Base-by-base conservation (phyloP, 2,329 filamentous ascomycete species). In the Apiospora sp. region DNA sequence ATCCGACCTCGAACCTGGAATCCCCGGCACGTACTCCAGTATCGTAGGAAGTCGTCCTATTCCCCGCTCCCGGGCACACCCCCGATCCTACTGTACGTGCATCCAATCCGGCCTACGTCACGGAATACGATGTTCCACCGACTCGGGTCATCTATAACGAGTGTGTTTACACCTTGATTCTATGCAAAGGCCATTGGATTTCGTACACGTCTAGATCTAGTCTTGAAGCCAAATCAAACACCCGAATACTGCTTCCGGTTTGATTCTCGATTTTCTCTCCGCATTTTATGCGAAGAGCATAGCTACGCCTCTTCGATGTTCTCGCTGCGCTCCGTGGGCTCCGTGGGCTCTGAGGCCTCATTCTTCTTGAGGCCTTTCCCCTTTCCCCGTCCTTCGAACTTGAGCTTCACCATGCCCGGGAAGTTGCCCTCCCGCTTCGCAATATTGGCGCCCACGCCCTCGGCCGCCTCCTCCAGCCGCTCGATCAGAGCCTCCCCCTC, bases 401-500 rank as follows among this genome's bases (percentile, higher is more conserved):
- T 41, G 12, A 41, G 8, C 34, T 41, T 64, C 58, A 41, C 34
- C 8, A 64, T 2, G 7, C 58, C 58, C 30, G 58, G 82, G 8
- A 86, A 64, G 46, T 76, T 77, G 16, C 86, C 87, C 67, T 86
- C 82, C 77, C 82, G 80, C 48, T 74, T 75, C 73, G 72, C 75
- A 80, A 87, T 83, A 75, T 74, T 84, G 43, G 81, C 82, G 4
- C 79, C 81, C 3, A 79, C 77, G 12, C 72, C 73, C 7, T 1
- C 71, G 19, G 78, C 77, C 4, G 70, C 67, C 16, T 81, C 82
- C 30, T 81, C 81, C 1, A 94, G 80, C 70, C 78, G 83, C 72
- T 82, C 80, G 72, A 96, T 77, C 64, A 95, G 81, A 34, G 82
- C 86, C 73, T 87, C 80, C 27, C 90, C 90, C 82, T 95, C 92